These are phyloP conservation scores for Bryoglossum gracile DNA, from an alignment of 495 filamentous ascomycete species.

Conservation along the genomic window DNA sequence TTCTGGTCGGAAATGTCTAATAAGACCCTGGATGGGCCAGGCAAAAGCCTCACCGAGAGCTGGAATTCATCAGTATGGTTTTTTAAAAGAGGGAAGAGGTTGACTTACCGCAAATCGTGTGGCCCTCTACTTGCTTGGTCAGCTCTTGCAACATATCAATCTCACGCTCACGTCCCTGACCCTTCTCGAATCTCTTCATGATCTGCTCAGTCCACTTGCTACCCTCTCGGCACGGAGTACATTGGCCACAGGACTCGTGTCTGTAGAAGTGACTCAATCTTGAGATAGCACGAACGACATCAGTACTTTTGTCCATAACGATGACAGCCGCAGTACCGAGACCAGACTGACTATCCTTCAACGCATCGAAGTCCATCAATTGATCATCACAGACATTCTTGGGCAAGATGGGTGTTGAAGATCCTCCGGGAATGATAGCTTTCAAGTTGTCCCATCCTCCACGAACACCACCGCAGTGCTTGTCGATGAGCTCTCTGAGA, in stretches of 20 bases:
- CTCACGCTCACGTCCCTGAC: conserved; percentile 77
- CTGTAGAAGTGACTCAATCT: conserved; percentile 94
- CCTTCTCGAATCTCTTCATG: conserved; percentile 91
- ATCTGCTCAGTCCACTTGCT: conserved; percentile 98
- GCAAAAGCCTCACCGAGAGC: conserved; percentile 95
- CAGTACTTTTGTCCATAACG: conserved; percentile 96
- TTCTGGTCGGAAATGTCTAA: conserved; percentile 95
- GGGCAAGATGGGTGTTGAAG: conserved; percentile 91
- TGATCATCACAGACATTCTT: conserved; percentile 83
- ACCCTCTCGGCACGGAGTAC: conserved; percentile 95
- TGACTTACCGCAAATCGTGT: conserved; percentile 84
- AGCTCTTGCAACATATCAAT: conserved; percentile 99
- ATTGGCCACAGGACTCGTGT: conserved; percentile 97
- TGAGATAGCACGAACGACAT: conserved; percentile 89
- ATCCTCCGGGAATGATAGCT: conserved; percentile 92
- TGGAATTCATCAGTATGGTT: conserved; percentile 25
- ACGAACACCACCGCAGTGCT: conserved; percentile 91
- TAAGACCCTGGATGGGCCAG: conserved; percentile 96
- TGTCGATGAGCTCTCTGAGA: conserved; percentile 88
- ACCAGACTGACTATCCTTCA: conserved; percentile 96
- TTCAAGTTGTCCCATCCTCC: conserved; percentile 97
- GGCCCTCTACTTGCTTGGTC: conserved; percentile 98
- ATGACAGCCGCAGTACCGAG: conserved; percentile 97
- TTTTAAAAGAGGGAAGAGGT: neutral
- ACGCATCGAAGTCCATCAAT: conserved; percentile 97